Conservation (phyloP, 257 asterid species). For the Petunia axillaris region DNA sequence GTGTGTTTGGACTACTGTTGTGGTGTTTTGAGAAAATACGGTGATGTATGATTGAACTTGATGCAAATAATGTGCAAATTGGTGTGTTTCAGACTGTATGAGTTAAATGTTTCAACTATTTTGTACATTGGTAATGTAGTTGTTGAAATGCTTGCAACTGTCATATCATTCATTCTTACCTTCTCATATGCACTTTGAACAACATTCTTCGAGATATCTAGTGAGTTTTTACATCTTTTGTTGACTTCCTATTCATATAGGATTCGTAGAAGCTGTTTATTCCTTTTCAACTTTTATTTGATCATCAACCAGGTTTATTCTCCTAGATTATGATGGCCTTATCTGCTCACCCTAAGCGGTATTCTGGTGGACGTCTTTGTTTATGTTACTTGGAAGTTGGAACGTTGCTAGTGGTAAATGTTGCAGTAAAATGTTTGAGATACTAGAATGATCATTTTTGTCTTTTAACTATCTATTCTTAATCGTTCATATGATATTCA, state of each 20-base stretch:
- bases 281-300: neutral
- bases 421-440: no score
- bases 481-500: no score
- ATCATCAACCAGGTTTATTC: neutral
- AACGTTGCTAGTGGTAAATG: no score
- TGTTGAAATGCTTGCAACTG: neutral
- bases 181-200: conserved; percentile 12
- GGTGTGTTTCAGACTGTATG: conserved; percentile 15
- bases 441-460: no score
- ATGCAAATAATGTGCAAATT: conserved; percentile 2
- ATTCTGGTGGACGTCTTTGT: no score
- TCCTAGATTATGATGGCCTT: neutral
- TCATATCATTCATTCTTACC: neutral
- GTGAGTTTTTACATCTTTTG: neutral
- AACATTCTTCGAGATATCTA: neutral
- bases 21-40: neutral
- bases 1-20: conserved; percentile 18
- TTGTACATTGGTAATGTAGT: neutral
- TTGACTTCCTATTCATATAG: neutral
- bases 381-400: no score
- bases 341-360: no score
- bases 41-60: conserved; percentile 19
- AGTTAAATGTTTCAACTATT: neutral
- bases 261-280: neutral
- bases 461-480: no score